Evolutionary conservation across 2,329 filamentous ascomycete genomes (phyloP), one percentile per base, ranked within the genome.

Genomic region (Cryphonectria japonica): DNA sequence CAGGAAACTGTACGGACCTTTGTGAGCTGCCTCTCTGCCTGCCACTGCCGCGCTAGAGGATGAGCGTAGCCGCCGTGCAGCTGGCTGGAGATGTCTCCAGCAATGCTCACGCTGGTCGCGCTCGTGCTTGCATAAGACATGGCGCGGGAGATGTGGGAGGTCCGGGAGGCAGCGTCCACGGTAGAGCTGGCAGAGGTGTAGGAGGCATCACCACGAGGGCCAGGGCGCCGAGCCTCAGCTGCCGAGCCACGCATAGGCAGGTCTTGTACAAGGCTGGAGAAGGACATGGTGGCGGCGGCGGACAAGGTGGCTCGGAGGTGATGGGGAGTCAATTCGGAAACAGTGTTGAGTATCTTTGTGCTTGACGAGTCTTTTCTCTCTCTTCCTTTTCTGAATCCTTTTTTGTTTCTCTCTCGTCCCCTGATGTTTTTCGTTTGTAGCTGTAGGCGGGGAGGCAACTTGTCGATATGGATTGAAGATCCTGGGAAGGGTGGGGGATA

Each of bases 11-110:
- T 39, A 85, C 70, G 76, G 22, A 93, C 93, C 89, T 95, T 95
- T 73, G 93, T 95, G 79, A 96, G 85, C 83, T 95, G 93, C 75
- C 92, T 88, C 83, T 95, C 93, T 46, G 92, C 90, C 81, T 96
- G 93, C 93, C 93, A 96, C 76, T 91, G 87, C 75, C 93, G 87
- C 70, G 92, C 91, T 69, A 96, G 85, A 63, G 93, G 92, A 77
- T 96, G 93, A 77, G 90, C 91, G 81, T 95, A 95, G 71, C 93
- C 93, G 68, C 92, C 91, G 78, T 96, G 93, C 59, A 95, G 87
- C 81, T 95, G 93, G 80, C 92, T 95, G 19, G 91, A 91, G 75
- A 96, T 95, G 77, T 95, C 92, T 68, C 89, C 89, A 1, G 88
- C 84, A 76, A 91, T 91, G 86, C 89, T 91, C 74, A 91, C 89